Evolutionary conservation across 345 rosid genomes (phyloP).

Genomic region (Acer negundo): DNA sequence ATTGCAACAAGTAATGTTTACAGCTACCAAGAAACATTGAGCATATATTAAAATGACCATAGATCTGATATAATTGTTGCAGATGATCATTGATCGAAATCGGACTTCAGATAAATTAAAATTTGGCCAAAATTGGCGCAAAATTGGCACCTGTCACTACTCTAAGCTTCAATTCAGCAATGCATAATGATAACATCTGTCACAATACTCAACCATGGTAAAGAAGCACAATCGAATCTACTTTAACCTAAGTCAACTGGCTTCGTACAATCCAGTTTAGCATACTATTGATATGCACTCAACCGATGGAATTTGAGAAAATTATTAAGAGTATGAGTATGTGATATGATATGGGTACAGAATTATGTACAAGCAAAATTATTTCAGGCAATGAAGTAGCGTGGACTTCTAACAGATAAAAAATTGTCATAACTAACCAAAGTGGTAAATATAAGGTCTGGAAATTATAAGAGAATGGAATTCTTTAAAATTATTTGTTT

Average conservation of each 20-base stretch:
- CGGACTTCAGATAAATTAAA: neutral
- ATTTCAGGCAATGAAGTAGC: neutral
- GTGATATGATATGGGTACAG: neutral
- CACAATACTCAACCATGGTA: neutral
- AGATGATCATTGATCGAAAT: neutral
- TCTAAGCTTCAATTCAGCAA: neutral
- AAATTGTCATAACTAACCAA: neutral
- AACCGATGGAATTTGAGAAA: neutral
- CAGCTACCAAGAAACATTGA: neutral
- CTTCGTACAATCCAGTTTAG: neutral
- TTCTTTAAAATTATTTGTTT: conserved; percentile 5
- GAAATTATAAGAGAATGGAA: neutral
- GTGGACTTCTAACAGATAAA: neutral
- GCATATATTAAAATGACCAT: neutral
- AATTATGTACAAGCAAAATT: neutral
- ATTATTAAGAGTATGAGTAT: neutral
- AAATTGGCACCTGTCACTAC: neutral
- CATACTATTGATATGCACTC: neutral
- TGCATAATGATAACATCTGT: neutral
- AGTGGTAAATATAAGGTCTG: neutral
- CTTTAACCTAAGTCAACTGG: neutral
- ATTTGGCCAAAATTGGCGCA: neutral
- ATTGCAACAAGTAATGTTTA: neutral
- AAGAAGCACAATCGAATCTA: neutral
- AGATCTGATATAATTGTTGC: neutral